Conservation (phyloP, 2,329 filamentous ascomycete genomes). For the Teratosphaeria epicoccoides region DNA sequence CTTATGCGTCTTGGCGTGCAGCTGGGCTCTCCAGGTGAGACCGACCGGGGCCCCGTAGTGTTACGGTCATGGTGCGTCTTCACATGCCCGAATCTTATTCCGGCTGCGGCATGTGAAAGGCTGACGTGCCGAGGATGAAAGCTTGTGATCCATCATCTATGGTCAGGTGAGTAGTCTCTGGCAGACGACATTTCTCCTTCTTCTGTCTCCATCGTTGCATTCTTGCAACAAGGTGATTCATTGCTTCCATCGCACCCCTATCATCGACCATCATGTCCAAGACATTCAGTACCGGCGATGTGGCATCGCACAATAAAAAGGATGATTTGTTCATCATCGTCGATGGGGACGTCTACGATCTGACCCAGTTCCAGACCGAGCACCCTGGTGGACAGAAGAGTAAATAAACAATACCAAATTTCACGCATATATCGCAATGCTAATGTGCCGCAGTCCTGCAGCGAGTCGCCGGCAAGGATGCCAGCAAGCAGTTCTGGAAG, state of each 20-base stretch:
- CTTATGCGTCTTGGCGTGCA: background rate
- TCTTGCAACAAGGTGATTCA: background rate
- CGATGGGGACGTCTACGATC: constrained; percentile 90
- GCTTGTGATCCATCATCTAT: background rate
- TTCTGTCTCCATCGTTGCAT: background rate
- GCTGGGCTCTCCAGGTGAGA: background rate
- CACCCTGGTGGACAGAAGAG: constrained; percentile 54
- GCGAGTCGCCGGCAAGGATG: constrained; percentile 55
- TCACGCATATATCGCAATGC: background rate
- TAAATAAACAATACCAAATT: constrained; percentile 21
- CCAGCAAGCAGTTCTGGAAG: constrained; percentile 55
- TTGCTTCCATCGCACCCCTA: background rate
- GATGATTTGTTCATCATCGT: constrained; percentile 81
- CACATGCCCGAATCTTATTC: background rate
- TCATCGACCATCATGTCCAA: constrained; percentile 61
- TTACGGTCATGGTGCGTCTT: background rate
- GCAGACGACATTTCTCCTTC: background rate
- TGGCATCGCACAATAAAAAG: constrained; percentile 82
- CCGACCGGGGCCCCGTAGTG: background rate
- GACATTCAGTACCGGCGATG: constrained; percentile 72
- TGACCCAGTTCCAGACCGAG: constrained; percentile 56
- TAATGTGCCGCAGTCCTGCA: constrained; percentile 42
- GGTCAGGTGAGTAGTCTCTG: background rate
- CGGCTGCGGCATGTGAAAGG: background rate
- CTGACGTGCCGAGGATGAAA: background rate